phyloP scores from a whole-genome alignment of 129 eudicot genomes.

The Escallonia herrerae region DNA sequence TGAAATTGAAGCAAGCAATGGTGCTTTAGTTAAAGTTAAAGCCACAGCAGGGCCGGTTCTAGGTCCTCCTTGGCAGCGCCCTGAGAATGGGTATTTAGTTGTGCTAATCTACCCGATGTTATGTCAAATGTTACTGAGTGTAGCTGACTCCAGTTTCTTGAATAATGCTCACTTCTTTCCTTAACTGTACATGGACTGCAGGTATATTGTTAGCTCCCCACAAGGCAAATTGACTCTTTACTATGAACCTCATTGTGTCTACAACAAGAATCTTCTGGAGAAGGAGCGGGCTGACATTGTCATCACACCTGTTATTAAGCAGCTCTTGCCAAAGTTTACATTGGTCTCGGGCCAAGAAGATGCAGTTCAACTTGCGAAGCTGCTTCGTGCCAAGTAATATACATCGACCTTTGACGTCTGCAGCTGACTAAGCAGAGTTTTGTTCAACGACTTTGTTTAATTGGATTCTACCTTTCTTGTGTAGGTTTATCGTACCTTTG shows the following conservation, averaged over 20 bases:
- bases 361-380: conserved; percentile 82
- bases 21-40: conserved; percentile 44
- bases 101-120: not conserved
- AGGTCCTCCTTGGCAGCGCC: conserved; percentile 99
- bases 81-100: conserved; percentile 75
- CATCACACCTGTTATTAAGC: conserved; percentile 90
- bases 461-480: conserved; percentile 1
- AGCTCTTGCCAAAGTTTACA: conserved; percentile 60
- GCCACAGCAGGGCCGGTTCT: conserved; percentile 93
- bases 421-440: not conserved
- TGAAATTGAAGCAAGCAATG: conserved; percentile 52
- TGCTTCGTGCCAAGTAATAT: conserved; percentile 61
- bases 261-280: conserved; percentile 42
- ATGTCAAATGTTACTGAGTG: not conserved
- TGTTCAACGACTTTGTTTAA: not conserved
- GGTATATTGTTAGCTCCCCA: conserved; percentile 76
- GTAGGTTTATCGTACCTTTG: conserved; percentile 86
- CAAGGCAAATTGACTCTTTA: conserved; percentile 54
- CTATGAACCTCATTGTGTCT: conserved; percentile 93
- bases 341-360: conserved; percentile 97
- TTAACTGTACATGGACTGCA: conserved; percentile 14
- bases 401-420: conserved; percentile 3
- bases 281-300: conserved; percentile 78
- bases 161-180: not conserved
- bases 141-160: not conserved